Conservation (phyloP, 2,329 filamentous ascomycete species). For the Colletotrichum tropicale region DNA sequence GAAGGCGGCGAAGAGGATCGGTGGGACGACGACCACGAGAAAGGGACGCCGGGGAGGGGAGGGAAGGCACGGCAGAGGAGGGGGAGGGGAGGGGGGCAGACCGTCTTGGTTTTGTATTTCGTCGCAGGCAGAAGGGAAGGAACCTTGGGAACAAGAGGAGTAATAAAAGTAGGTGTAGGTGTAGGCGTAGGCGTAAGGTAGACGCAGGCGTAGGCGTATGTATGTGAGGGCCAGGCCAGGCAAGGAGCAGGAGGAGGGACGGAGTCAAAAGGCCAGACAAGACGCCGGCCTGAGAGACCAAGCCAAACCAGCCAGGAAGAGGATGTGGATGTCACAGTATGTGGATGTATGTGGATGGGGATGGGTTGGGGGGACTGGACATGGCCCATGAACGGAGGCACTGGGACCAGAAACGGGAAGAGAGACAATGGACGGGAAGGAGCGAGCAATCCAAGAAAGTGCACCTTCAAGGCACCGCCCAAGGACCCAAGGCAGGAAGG, state of each 20-base stretch:
- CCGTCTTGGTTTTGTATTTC: slow-evolving; percentile 21
- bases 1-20: not conserved
- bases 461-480: not conserved
- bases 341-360: not conserved
- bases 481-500: not conserved
- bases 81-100: not conserved
- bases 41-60: not conserved
- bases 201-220: not conserved
- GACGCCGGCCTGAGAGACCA: not conserved
- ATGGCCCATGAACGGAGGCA: not conserved
- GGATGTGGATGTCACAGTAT: not conserved
- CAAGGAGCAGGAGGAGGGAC: not conserved
- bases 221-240: not conserved
- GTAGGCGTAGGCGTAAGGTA: not conserved
- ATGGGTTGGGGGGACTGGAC: not conserved
- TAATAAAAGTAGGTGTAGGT: not conserved
- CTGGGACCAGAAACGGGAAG: not conserved
- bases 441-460: not conserved
- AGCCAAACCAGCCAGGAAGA: not conserved
- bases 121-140: slow-evolving; percentile 14
- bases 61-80: not conserved
- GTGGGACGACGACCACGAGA: not conserved
- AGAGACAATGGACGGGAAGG: not conserved
- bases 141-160: not conserved
- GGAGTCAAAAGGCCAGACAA: not conserved